These are phyloP conservation scores for Eragrostis tef DNA, from an alignment of 202 grass and related monocot species.

Conservation along the genomic window DNA sequence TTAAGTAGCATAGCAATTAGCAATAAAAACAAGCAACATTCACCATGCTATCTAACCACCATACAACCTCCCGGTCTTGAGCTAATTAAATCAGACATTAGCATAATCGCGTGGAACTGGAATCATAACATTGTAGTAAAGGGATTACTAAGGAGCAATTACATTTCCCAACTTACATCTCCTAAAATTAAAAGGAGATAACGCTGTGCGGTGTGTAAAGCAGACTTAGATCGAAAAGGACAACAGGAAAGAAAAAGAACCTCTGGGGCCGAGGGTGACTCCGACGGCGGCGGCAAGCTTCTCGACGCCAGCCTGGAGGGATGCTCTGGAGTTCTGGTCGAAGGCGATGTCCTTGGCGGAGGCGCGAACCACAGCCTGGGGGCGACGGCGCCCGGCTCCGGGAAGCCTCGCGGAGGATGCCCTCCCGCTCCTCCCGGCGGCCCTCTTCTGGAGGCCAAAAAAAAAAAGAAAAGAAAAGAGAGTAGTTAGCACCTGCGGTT, in stretches of 20 bases:
- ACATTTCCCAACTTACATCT: neutral
- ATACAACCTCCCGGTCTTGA: too few relatives aligned
- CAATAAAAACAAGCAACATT: neutral
- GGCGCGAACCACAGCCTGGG: constrained; percentile 42
- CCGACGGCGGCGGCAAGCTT: constrained; percentile 85
- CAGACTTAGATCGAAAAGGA: neutral
- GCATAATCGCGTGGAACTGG: neutral
- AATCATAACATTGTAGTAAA: neutral
- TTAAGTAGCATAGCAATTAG: neutral
- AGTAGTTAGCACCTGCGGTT: neutral
- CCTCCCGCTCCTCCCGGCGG: neutral
- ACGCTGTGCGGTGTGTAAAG: neutral
- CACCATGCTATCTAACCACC: neutral
- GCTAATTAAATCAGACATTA: too few relatives aligned
- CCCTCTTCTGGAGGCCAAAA: constrained; percentile 39
- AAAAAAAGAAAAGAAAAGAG: too few relatives aligned
- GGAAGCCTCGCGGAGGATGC: constrained; percentile 31
- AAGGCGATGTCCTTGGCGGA: constrained; percentile 91
- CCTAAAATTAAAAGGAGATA: too few relatives aligned
- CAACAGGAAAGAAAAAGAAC: constrained; percentile 22
- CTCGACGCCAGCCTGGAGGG: constrained; percentile 89
- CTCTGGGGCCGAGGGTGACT: constrained; percentile 89
- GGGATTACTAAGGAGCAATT: neutral
- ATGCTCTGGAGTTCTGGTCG: constrained; percentile 65
- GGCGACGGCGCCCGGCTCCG: constrained; percentile 18